Base-by-base conservation (phyloP, 2,329 filamentous ascomycete species). In the Hypoxylon rubiginosum region DNA sequence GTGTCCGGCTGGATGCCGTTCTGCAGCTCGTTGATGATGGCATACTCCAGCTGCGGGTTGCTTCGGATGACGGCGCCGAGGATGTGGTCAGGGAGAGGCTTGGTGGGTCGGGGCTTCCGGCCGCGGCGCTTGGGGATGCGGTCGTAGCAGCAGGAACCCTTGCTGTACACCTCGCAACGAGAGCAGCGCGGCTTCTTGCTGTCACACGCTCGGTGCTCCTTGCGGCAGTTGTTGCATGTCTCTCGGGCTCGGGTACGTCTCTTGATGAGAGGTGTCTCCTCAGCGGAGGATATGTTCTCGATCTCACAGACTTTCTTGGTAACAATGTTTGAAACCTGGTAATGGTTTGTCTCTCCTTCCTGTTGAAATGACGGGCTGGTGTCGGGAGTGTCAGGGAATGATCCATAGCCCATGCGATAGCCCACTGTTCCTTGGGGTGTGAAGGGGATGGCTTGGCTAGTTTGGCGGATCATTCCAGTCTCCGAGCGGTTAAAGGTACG, bases 181-280 rank as follows among this genome's bases (percentile, higher is more conserved):
- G 26, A 32, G 46, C 46, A 50, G 11, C 46, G 57, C 4, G 52
- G 54, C 26, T 51, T 30, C 48, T 19, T 32, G 30, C 24, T 51
- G 48, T 48, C 19, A 10, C 45, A 48, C 6, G 46, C 46, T 4
- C 21, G 24, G 13, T 49, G 46, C 21, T 49, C 46, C 28, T 49
- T 49, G 46, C 28, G 39, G 17, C 39, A 43, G 39, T 43, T 43
- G 39, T 43, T 43, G 17, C 39, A 43, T 2, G 39, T 43, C 39
- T 43, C 39, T 17, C 39, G 2, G 2, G 39, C 39, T 17, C 39
- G 39, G n/a, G 39, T 43, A 8, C 39, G 39, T 21, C 39, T 11
- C 39, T 43, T 43, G 7, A 43, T 43, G 4, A 43, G n/a, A 11
- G 39, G 39, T 17, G 39, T 43, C 17, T 43, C 39, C 0, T 21